Conservation (phyloP, 306 rosid species). For the Trifolium dubium region DNA sequence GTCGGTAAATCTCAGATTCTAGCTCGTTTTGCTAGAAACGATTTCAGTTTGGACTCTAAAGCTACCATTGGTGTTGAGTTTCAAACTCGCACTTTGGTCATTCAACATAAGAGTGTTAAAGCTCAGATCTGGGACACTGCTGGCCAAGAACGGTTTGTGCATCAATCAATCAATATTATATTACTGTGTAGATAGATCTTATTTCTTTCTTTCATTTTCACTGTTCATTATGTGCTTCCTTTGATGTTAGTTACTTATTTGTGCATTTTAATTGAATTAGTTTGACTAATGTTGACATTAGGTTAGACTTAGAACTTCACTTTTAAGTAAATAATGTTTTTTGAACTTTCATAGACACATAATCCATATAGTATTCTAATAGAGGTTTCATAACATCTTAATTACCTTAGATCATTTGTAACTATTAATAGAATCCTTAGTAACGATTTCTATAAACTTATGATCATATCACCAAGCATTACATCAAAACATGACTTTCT, state of each 20-base stretch:
- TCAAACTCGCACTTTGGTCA: conserved; percentile 84
- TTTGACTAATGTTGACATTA: conserved; percentile 11
- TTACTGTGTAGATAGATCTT: conserved; percentile 2
- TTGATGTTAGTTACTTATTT: neutral
- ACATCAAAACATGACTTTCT: neutral
- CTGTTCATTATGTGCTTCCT: neutral
- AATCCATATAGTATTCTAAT: neutral
- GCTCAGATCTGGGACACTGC: conserved; percentile 99
- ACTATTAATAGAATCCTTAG: neutral
- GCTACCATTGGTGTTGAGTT: conserved; percentile 97
- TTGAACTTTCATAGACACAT: neutral
- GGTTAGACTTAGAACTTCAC: conserved; percentile 1
- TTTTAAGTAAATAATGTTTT: neutral
- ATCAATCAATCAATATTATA: no score
- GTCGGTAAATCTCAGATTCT: conserved; percentile 94
- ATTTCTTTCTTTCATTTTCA: neutral
- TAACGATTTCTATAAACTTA: neutral
- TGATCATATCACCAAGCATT: neutral
- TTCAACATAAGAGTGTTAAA: conserved; percentile 85
- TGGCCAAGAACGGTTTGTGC: conserved; percentile 97
- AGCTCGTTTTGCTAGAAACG: conserved; percentile 85
- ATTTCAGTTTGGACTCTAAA: conserved; percentile 88
- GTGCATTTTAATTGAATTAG: neutral
- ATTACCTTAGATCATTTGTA: neutral
- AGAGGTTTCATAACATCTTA: neutral